Conservation (phyloP, 805 yeast species). For the Saturnispora ahearnii region DNA sequence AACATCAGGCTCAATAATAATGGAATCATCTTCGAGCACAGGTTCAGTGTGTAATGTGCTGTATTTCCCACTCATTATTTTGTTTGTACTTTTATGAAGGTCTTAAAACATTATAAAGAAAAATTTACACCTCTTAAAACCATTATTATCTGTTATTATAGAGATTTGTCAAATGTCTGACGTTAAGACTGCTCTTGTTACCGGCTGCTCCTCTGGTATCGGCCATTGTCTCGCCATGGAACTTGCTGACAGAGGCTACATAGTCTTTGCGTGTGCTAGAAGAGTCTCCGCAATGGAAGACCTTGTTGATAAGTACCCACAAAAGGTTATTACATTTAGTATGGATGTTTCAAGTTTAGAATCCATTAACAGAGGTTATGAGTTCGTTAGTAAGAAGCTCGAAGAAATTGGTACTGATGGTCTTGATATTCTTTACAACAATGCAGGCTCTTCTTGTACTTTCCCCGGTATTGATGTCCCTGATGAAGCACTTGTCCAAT, state of each 20-base stretch:
- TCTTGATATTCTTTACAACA: slow-evolving; percentile 57
- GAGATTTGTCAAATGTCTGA: neutral
- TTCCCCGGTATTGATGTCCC: slow-evolving; percentile 59
- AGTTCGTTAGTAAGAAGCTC: slow-evolving; percentile 27
- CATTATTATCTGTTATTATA: neutral
- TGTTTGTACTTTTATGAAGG: neutral
- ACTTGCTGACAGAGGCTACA: slow-evolving; percentile 35
- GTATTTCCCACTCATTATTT: neutral
- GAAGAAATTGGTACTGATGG: slow-evolving; percentile 18
- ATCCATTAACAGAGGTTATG: slow-evolving; percentile 37
- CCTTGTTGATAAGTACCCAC: slow-evolving; percentile 30
- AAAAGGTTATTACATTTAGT: slow-evolving; percentile 36
- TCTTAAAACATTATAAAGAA: neutral
- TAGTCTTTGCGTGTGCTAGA: slow-evolving; percentile 69
- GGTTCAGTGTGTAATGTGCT: neutral
- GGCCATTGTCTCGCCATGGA: slow-evolving; percentile 41
- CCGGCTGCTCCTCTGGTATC: slow-evolving; percentile 55
- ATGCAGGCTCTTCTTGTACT: slow-evolving; percentile 55
- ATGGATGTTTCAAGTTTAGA: slow-evolving; percentile 51
- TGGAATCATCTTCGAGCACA: slow-evolving; percentile 23
- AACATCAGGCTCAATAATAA: slow-evolving; percentile 29
- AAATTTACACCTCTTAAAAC: neutral
- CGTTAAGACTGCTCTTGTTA: slow-evolving; percentile 36
- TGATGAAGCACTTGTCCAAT: slow-evolving; percentile 39
- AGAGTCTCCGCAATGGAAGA: slow-evolving; percentile 52